Evolutionary conservation across 257 asterid species (phyloP), one percentile per base, ranked within the genome.

Genomic region (Linaria vulgaris): DNA sequence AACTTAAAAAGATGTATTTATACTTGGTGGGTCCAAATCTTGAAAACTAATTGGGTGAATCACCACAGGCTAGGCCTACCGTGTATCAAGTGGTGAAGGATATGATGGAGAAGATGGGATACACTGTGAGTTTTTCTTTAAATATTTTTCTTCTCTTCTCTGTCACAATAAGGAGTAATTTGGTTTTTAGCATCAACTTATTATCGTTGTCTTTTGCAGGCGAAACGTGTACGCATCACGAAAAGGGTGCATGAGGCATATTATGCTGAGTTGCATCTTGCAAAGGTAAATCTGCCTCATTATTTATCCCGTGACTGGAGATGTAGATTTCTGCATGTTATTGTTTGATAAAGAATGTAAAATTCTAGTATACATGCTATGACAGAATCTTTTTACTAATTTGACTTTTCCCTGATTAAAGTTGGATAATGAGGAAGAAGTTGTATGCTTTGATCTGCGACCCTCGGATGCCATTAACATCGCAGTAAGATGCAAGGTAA

Each of bases 401-500:
- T 4, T 31, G 43, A 16, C 77, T 22, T 58, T 63, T 69, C 69
- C 65, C 57, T 64, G 59, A 43, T 78, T 66, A 70, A 81, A 92
- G 95, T 58, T 74, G 69, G 99, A 76, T 53, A 76, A 92, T 55
- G 96, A 85, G 78, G 82, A 73, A 14, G 96, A 85, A 69, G 68
- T 69, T 69, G 46, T 92, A 57, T 77, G 87, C 80, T 83, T 92
- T 56, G 99, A 92, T 76, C 89, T 92, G 59, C 94, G 97, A 17
- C 99, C 99, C 41, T 94, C 96, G 0, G 99, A 94, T 81, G 99
- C 99, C 67, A 94, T 94, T 63, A 94, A 92, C 77, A 92, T 92
- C 65, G 99, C 95, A 9, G 97, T 92, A 62, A 89, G 90, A 83
- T 89, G 96, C 94, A 87, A 89, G 99, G 98, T 92, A 78, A 67